phyloP scores from a whole-genome alignment of 2,329 filamentous ascomycete species.

The Talaromyces sp. region DNA sequence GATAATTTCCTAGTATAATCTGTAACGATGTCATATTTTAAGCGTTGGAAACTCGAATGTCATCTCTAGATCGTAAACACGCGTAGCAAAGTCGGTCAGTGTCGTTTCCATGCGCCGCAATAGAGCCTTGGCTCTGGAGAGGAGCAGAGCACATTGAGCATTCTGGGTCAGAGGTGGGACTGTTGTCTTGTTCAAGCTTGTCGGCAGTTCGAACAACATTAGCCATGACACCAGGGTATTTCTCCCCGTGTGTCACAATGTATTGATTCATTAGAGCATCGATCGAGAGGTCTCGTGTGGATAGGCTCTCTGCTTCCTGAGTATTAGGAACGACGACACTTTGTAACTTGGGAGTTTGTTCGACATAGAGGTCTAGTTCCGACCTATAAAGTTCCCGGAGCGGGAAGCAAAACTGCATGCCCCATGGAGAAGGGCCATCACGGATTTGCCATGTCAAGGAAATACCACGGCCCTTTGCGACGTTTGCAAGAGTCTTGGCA shows the following conservation, averaged over 20 bases:
- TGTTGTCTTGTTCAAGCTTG: slow-evolving; percentile 58
- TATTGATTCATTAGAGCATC: slow-evolving; percentile 87
- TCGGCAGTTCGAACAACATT: slow-evolving; percentile 92
- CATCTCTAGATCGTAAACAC: slow-evolving; percentile 33
- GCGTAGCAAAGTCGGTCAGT: slow-evolving; percentile 44
- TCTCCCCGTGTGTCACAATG: slow-evolving; percentile 77
- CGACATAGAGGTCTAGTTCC: slow-evolving; percentile 67
- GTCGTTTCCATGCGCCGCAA: slow-evolving; percentile 47
- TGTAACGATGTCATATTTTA: background rate
- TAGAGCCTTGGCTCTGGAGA: slow-evolving; percentile 59
- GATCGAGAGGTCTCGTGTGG: slow-evolving; percentile 66
- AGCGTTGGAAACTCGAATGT: background rate
- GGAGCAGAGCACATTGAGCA: slow-evolving; percentile 69
- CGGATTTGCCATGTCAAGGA: slow-evolving; percentile 75
- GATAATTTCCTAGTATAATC: slow-evolving; percentile 13
- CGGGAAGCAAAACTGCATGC: slow-evolving; percentile 67
- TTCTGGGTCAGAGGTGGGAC: slow-evolving; percentile 25
- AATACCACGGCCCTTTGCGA: slow-evolving; percentile 85
- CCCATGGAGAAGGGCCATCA: slow-evolving; percentile 63
- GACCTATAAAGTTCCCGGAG: slow-evolving; percentile 78
- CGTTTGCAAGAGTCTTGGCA: slow-evolving; percentile 77
- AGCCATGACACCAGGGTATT: slow-evolving; percentile 85
- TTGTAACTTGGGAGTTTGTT: slow-evolving; percentile 48
- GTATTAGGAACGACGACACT: slow-evolving; percentile 43
- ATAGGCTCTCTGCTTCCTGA: slow-evolving; percentile 29